Evolutionary conservation across 169 alveolate genomes (phyloP).

Genomic region (Hepatocystis sp.): DNA sequence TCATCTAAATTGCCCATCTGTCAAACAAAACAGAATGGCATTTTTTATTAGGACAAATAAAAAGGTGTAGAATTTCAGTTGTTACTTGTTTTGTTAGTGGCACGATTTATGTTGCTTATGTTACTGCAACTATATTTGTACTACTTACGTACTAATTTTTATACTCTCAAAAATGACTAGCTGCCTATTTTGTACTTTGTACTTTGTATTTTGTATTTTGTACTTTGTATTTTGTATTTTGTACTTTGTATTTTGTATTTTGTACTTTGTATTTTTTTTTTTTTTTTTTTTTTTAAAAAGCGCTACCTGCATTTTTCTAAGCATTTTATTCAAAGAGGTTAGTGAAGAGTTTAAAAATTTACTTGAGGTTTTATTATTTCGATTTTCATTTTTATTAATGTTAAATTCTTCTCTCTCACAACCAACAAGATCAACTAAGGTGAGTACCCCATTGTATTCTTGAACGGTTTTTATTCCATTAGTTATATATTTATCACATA

Average conservation of each 20-base stretch:
- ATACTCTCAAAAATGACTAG: too few species aligned
- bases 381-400: conserved; percentile 5
- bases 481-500: conserved; percentile 10
- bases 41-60: background rate
- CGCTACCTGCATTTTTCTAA: conserved; percentile 46
- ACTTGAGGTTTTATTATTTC: conserved; percentile 33
- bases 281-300: background rate
- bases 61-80: background rate
- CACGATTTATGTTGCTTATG: too few species aligned
- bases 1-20: conserved; percentile 67
- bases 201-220: too few species aligned
- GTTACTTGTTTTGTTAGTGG: background rate
- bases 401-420: conserved; percentile 64
- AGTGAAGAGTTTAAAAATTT: conserved; percentile 49
- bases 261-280: too few species aligned
- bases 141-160: too few species aligned
- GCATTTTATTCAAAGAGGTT: conserved; percentile 57
- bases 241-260: too few species aligned
- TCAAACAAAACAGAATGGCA: background rate
- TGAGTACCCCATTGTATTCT: conserved; percentile 59
- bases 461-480: conserved; percentile 26
- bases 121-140: too few species aligned
- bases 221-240: too few species aligned
- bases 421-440: conserved; percentile 56
- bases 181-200: too few species aligned